phyloP scores from a whole-genome alignment of 2,329 filamentous ascomycete species.

The Neofusicoccum kwambonambiense region DNA sequence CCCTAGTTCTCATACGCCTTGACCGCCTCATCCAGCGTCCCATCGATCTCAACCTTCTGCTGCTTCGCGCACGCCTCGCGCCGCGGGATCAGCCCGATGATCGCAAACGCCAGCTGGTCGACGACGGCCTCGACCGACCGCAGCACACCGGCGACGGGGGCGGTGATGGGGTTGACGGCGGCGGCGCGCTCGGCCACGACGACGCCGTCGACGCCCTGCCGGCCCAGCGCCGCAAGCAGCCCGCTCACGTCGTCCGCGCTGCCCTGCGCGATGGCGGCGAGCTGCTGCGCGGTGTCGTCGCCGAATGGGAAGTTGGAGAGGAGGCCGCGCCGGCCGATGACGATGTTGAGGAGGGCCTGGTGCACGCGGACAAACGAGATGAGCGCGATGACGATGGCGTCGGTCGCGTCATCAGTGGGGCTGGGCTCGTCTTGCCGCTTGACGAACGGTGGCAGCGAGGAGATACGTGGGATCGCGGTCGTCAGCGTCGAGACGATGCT shows the following conservation, averaged over 20 bases:
- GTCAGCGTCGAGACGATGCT: neutral
- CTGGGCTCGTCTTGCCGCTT: neutral
- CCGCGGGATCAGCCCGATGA: constrained; percentile 18
- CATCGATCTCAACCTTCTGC: constrained; percentile 18
- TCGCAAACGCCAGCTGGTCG: constrained; percentile 16
- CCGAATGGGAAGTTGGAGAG: constrained; percentile 5
- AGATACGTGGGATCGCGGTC: constrained; percentile 4
- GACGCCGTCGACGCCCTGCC: too few relatives aligned
- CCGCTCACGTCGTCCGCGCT: neutral
- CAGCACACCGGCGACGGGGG: constrained; percentile 17
- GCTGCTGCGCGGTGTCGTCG: neutral
- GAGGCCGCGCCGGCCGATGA: constrained; percentile 19
- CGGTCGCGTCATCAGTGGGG: neutral
- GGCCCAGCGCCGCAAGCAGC: neutral
- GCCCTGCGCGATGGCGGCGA: neutral
- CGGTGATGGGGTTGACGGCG: constrained; percentile 4
- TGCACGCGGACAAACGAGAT: constrained; percentile 20
- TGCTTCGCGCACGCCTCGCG: constrained; percentile 18
- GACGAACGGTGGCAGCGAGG: neutral
- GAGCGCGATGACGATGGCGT: constrained; percentile 20
- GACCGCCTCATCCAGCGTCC: constrained; percentile 17
- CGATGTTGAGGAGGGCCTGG: constrained; percentile 20
- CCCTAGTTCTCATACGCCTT: neutral
- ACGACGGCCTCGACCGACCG: constrained; percentile 17
- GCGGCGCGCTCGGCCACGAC: neutral